phyloP scores from a whole-genome alignment of 192 early-diverging fungal species.

The Rhizophlyctis rosea region DNA sequence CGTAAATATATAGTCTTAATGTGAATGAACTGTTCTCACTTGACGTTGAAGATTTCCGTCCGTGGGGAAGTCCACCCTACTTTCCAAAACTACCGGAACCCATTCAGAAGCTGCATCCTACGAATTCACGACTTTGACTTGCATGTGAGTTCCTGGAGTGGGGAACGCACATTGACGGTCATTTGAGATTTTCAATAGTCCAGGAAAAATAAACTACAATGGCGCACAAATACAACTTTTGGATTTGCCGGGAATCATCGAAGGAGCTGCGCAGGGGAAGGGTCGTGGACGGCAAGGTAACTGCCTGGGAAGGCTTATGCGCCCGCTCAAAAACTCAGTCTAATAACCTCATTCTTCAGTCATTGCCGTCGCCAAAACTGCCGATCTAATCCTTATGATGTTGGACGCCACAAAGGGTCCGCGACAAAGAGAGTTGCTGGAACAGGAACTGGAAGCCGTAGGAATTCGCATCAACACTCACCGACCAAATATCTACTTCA shows the following conservation, averaged over 20 bases:
- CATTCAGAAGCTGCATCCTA: constrained; percentile 74
- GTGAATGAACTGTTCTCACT: too few relatives aligned
- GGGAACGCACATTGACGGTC: background rate
- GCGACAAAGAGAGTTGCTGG: constrained; percentile 79
- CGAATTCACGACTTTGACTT: constrained; percentile 96
- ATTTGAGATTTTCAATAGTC: too few relatives aligned
- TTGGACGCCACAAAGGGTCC: constrained; percentile 91
- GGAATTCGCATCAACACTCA: constrained; percentile 89
- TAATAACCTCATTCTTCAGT: constrained; percentile 53
- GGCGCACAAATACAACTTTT: constrained; percentile 96
- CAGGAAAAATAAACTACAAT: constrained; percentile 92
- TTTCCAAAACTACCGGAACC: constrained; percentile 88
- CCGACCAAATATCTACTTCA: constrained; percentile 94
- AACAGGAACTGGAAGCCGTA: constrained; percentile 91
- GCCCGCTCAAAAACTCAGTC: background rate
- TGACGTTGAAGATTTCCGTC: constrained; percentile 88
- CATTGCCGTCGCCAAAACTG: constrained; percentile 94
- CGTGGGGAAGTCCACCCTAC: constrained; percentile 96
- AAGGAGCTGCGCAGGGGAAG: constrained; percentile 96
- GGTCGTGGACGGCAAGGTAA: constrained; percentile 88
- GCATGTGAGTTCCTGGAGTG: constrained; percentile 52
- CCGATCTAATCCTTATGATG: constrained; percentile 97
- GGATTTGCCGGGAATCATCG: constrained; percentile 98
- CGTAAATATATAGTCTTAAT: too few relatives aligned
- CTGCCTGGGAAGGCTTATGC: too few relatives aligned